Evolutionary conservation across 169 alveolate genomes (phyloP).

Genomic region (Amoebophrya sp.): DNA sequence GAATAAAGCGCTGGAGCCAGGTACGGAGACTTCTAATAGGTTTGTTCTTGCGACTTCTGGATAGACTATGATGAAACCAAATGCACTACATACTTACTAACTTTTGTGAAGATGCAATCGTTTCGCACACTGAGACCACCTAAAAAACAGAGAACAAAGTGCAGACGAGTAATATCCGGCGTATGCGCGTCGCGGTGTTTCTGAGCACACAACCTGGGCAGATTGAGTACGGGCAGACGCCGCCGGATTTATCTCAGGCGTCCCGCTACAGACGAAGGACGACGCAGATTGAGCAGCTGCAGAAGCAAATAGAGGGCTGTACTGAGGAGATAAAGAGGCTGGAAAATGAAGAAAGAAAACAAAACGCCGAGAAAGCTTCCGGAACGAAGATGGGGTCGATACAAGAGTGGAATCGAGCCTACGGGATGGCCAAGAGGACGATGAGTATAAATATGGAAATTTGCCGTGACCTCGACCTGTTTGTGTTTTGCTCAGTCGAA

Average conservation of each 20-base stretch:
- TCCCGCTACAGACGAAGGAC: not conserved
- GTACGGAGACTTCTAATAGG: too few species aligned
- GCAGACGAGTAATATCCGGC: slow-evolving; percentile 1
- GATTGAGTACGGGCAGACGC: not conserved
- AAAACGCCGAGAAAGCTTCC: not conserved
- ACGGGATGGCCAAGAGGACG: not conserved
- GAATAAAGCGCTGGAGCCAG: not conserved
- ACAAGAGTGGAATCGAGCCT: not conserved
- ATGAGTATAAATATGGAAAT: too few species aligned
- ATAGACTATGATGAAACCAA: too few species aligned
- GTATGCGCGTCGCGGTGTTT: not conserved
- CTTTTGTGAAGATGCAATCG: too few species aligned
- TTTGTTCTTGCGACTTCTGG: too few species aligned
- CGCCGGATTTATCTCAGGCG: not conserved
- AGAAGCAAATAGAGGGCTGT: slow-evolving; percentile 12
- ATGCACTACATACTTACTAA: too few species aligned
- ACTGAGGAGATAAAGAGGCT: not conserved
- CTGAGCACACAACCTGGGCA: not conserved
- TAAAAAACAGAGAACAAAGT: not conserved
- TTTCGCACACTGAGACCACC: too few species aligned
- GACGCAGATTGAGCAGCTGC: not conserved
- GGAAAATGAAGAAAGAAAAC: not conserved
- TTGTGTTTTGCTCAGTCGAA: too few species aligned
- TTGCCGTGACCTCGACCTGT: too few species aligned
- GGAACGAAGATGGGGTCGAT: not conserved